Base-by-base conservation (phyloP, 257 asterid species). In the Lycium barbarum region DNA sequence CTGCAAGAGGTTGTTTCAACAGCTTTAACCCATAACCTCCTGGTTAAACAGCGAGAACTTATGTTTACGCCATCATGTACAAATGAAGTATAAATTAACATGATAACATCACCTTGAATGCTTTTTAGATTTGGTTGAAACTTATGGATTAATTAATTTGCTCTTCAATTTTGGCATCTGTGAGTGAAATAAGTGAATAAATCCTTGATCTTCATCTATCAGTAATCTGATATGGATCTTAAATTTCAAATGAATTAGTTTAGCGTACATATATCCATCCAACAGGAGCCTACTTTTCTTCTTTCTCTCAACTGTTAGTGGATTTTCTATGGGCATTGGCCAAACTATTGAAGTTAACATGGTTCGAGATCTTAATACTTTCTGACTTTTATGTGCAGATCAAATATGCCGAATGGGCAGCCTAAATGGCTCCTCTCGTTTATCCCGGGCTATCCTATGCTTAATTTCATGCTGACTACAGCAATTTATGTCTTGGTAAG, bases 401-500 rank as follows among this genome's bases (percentile, higher is more conserved):
- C 98, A 89, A 92, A 95, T 88, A 74, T 81, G 86, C 94, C 98
- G 17, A 93, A 95, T 89, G 99, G 99, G 87, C 99, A 96, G 90
- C 99, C 99, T 59, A 96, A 96, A 89, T 95, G 98, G 99, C 92
- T 96, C 43, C 98, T 96, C 53, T 93, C 87, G 7, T 91, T 96
- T 72, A 93, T 96, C 89, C 98, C 98, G 35, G 97, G 94, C 82
- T 95, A 96, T 89, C 99, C 99, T n/a, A 49, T 96, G 92, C 98
- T 96, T 18, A 96, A 96, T 89, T 96, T 93, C 95, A 95, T 95
- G 97, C 92, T 96, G 84, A 93, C 97, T 79, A 93, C 98, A 84
- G 91, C 98, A 85, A 83, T 95, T 83, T 96, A 96, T 85, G 20
- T 93, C 80, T 86, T 96, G 97, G 99, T 96, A 83, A 88, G 94